Evolutionary conservation across 495 filamentous ascomycete species (phyloP).

Genomic region (Astrocystis sublimbata): DNA sequence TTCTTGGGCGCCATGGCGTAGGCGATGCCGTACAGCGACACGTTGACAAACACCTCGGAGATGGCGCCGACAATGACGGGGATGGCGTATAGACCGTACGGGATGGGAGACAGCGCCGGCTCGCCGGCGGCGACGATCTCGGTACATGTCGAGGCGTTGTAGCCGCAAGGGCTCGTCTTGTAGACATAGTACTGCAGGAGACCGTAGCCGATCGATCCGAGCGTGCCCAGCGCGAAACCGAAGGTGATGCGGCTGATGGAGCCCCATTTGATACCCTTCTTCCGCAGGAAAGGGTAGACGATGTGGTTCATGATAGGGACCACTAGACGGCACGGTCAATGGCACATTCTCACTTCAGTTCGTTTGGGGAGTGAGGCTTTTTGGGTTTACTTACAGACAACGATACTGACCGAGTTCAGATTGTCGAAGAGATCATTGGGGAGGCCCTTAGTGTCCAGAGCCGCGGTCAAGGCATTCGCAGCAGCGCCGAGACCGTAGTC

Average conservation of each 20-base stretch:
- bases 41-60: slow-evolving; percentile 68
- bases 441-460: slow-evolving; percentile 62
- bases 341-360: neutral
- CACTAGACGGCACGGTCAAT: slow-evolving; percentile 39
- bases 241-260: slow-evolving; percentile 72
- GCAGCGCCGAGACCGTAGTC: slow-evolving; percentile 47
- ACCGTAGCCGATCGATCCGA: slow-evolving; percentile 62
- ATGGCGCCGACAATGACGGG: slow-evolving; percentile 55
- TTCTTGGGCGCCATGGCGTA: slow-evolving; percentile 65
- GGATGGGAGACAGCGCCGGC: slow-evolving; percentile 46
- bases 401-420: slow-evolving; percentile 70
- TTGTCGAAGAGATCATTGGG: slow-evolving; percentile 76
- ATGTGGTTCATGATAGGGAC: slow-evolving; percentile 68
- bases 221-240: slow-evolving; percentile 66
- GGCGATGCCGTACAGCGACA: slow-evolving; percentile 69
- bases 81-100: slow-evolving; percentile 44
- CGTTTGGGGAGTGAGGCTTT: neutral
- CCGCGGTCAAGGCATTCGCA: slow-evolving; percentile 56
- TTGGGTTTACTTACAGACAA: slow-evolving; percentile 55
- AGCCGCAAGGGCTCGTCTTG: slow-evolving; percentile 51
- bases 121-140: slow-evolving; percentile 36
- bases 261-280: slow-evolving; percentile 60
- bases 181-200: slow-evolving; percentile 75
- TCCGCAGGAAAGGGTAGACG: slow-evolving; percentile 68
- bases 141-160: slow-evolving; percentile 43